Evolutionary conservation across 2,329 filamentous ascomycete genomes (phyloP).

Genomic region (Talaromyces atroroseus): DNA sequence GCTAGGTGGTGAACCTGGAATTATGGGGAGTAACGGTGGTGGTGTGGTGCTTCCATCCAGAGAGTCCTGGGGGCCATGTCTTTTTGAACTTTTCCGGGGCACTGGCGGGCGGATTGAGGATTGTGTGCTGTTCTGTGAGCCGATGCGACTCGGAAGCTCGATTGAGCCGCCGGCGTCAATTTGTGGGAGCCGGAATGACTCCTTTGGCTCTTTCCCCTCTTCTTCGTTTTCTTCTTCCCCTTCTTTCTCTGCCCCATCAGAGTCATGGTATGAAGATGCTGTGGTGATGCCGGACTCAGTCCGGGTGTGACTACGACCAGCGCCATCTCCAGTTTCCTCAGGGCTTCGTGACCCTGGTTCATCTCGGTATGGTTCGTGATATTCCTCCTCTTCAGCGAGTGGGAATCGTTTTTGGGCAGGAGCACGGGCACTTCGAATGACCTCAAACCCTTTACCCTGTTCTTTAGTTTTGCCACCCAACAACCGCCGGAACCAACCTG

Average conservation of each 20-base stretch:
- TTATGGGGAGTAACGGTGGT: constrained; percentile 12
- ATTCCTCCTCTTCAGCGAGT: constrained; percentile 49
- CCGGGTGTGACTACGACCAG: constrained; percentile 20
- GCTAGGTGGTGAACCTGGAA: constrained; percentile 16
- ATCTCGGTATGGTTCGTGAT: constrained; percentile 60
- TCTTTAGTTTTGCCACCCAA: constrained; percentile 85
- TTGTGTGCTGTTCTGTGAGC: constrained; percentile 53
- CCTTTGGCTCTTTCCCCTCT: constrained; percentile 13
- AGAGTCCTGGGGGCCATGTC: constrained; percentile 27
- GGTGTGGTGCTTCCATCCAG: constrained; percentile 12
- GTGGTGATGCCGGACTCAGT: constrained; percentile 19
- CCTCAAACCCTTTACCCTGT: constrained; percentile 93
- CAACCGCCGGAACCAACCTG: constrained; percentile 78
- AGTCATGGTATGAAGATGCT: constrained; percentile 23
- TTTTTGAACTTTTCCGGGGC: constrained; percentile 68
- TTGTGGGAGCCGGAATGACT: constrained; percentile 51
- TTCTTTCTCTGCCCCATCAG: constrained; percentile 17
- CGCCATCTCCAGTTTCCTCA: constrained; percentile 13
- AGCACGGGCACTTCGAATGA: constrained; percentile 83
- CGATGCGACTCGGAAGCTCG: constrained; percentile 58
- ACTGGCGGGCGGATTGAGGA: constrained; percentile 24
- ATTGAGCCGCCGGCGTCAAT: constrained; percentile 57
- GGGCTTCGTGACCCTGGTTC: constrained; percentile 35
- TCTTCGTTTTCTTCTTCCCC: constrained; percentile 4
- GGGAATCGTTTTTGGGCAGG: constrained; percentile 64